Conservation (phyloP, 1,139 yeast species). For the Hansenula lynferdii region DNA sequence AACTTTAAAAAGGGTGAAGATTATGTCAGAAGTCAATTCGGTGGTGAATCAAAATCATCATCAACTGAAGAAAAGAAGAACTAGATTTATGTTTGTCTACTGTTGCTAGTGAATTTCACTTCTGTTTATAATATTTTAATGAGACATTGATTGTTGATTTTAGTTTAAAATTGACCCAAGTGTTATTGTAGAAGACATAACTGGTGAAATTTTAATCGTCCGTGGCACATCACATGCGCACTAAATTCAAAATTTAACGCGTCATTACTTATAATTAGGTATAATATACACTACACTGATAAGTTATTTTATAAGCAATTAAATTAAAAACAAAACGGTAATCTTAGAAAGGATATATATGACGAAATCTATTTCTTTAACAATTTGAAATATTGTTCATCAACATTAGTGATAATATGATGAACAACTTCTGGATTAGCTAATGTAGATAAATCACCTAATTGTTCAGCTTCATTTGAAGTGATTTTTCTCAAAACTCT, state of each 20-base stretch:
- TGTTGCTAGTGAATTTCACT: neutral
- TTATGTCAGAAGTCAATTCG: neutral
- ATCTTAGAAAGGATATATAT: neutral
- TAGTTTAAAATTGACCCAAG: no score
- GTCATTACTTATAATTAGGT: no score
- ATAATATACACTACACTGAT: no score
- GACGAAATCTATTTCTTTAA: constrained; percentile 16
- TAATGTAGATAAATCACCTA: constrained; percentile 91
- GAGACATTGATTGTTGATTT: neutral
- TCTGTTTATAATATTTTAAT: neutral
- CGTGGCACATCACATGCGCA: no score
- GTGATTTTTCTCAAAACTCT: constrained; percentile 92
- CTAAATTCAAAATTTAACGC: no score
- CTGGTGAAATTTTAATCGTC: no score
- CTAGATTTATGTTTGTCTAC: neutral
- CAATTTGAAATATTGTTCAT: constrained; percentile 27
- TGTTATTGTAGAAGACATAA: no score
- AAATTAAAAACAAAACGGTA: neutral
- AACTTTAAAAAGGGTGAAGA: constrained; percentile 18
- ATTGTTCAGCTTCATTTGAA: constrained; percentile 83
- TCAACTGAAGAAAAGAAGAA: neutral
- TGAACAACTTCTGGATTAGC: constrained; percentile 85
- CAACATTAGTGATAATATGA: constrained; percentile 51
- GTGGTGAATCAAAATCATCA: no score
- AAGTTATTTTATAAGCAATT: no score